phyloP scores from a whole-genome alignment of 371 early-diverging fungal genomes.

The Vairimorpha apis region DNA sequence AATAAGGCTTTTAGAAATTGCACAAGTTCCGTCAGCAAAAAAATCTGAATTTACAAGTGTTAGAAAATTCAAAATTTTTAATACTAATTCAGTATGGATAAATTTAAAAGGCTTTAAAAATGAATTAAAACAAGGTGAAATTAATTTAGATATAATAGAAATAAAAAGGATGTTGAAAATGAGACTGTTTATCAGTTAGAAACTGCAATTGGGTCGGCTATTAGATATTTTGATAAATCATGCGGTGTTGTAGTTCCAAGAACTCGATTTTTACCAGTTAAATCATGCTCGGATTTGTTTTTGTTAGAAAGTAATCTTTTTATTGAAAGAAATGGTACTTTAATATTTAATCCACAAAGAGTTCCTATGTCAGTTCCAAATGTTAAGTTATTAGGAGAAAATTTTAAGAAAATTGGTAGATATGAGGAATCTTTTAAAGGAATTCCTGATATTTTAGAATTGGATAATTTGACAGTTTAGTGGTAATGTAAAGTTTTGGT shows the following conservation, averaged over 20 bases:
- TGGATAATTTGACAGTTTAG: conserved; percentile 94
- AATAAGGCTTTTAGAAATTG: conserved; percentile 90
- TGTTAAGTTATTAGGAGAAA: conserved; percentile 81
- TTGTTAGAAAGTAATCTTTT: conserved; percentile 88
- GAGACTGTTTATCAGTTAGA: conserved; percentile 94
- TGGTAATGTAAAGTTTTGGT: conserved; percentile 92
- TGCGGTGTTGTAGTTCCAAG: conserved; percentile 96
- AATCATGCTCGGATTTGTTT: conserved; percentile 93
- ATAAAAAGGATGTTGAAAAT: conserved; percentile 72
- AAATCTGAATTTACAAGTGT: conserved; percentile 91
- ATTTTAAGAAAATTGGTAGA: conserved; percentile 79
- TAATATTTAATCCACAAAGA: conserved; percentile 79
- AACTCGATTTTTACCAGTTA: conserved; percentile 93
- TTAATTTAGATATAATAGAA: conserved; percentile 94
- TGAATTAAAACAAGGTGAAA: conserved; percentile 70
- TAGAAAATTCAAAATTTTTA: conserved; percentile 99
- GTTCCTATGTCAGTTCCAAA: conserved; percentile 76
- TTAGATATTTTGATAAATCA: conserved; percentile 88
- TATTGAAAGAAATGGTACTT: conserved; percentile 78
- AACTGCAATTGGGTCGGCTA: conserved; percentile 97
- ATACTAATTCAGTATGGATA: conserved; percentile 98
- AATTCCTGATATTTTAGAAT: conserved; percentile 86
- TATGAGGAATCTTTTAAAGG: conserved; percentile 76
- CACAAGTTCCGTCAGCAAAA: conserved; percentile 91
- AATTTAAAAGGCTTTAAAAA: conserved; percentile 86